phyloP scores from a whole-genome alignment of 345 rosid species.

The Dipteronia sinensis region DNA sequence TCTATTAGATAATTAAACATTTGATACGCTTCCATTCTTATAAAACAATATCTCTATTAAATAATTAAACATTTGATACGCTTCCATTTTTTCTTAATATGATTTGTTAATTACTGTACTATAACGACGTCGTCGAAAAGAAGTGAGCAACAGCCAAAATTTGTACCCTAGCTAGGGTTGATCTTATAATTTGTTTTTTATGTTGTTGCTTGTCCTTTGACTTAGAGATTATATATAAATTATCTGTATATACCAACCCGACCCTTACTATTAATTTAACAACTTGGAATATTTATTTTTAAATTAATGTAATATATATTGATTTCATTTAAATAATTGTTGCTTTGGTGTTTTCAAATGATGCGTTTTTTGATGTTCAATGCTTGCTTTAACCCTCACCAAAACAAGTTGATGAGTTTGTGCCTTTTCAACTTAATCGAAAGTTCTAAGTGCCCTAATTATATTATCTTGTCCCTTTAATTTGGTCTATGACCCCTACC shows the following conservation, averaged over 20 bases:
- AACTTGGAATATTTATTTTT: not conserved
- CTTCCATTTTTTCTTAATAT: not conserved
- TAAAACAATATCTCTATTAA: too few species aligned
- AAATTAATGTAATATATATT: not conserved
- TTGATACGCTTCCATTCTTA: too few species aligned
- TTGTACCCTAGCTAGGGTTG: not conserved
- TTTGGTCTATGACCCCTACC: not conserved
- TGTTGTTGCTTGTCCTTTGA: not conserved
- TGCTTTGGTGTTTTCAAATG: not conserved
- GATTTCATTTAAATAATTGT: not conserved
- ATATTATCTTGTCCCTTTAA: not conserved
- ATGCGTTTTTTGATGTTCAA: not conserved
- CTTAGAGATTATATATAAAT: not conserved
- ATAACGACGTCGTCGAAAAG: not conserved
- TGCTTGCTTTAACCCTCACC: not conserved
- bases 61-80: too few species aligned
- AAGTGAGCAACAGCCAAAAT: not conserved
- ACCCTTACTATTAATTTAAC: not conserved
- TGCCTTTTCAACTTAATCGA: constrained; percentile 4
- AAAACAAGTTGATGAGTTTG: not conserved
- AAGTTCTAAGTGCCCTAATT: not conserved
- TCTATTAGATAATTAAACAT: too few species aligned
- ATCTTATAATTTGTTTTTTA: not conserved
- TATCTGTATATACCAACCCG: not conserved
- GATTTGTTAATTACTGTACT: not conserved